Evolutionary conservation across 305 asterid genomes (phyloP).

Genomic region (Fraxinus velutina): DNA sequence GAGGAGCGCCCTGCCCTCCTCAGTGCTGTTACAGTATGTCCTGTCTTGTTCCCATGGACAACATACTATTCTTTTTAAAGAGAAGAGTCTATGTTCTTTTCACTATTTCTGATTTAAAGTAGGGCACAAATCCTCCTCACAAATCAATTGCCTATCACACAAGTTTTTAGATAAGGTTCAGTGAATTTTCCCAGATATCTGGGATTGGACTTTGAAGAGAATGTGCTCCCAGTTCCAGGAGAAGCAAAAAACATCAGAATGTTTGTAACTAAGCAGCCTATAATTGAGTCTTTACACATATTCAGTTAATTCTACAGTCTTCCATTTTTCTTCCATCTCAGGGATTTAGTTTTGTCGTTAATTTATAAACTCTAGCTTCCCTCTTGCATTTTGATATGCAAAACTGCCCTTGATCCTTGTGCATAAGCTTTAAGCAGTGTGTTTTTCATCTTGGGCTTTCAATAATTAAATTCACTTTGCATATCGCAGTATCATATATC

Average conservation of each 20-base stretch:
- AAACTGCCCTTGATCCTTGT: not conserved
- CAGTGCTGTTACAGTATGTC: conserved; percentile 57
- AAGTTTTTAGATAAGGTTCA: not conserved
- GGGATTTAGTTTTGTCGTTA: not conserved
- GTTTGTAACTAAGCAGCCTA: not conserved
- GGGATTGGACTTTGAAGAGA: not conserved
- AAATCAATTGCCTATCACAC: not conserved
- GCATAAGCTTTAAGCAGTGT: not conserved
- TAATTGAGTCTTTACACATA: not conserved
- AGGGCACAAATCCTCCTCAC: not conserved
- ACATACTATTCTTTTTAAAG: not conserved
- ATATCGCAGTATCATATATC: not conserved
- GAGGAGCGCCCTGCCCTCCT: conserved; percentile 75
- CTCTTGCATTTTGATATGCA: not conserved
- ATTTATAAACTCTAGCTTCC: not conserved
- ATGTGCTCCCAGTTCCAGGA: not conserved
- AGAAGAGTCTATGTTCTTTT: not conserved
- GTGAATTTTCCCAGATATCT: not conserved
- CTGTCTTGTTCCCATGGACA: conserved; percentile 19
- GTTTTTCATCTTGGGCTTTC: not conserved
- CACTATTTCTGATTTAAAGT: not conserved
- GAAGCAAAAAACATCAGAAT: conserved; percentile 7
- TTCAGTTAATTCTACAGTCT: not conserved
- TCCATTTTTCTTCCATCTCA: not conserved
- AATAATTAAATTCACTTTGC: not conserved